Base-by-base conservation (phyloP, 2,329 filamentous ascomycete species). In the Xylaria sp. region DNA sequence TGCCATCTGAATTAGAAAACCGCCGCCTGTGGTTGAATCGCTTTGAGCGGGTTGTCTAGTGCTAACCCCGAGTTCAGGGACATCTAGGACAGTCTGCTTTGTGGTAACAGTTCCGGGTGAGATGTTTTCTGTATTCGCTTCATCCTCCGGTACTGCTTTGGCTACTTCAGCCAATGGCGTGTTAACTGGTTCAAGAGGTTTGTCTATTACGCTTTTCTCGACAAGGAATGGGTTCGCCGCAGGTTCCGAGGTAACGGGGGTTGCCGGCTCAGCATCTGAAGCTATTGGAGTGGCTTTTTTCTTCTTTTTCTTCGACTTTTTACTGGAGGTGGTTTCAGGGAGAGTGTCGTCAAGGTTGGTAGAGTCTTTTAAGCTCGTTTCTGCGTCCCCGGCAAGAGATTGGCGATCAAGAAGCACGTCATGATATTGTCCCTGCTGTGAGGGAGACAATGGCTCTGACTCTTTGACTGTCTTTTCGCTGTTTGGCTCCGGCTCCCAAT, bases 51-150 rank as follows among this genome's bases (percentile, higher is more conserved):
- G 45, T 45, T 64, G 61, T 47, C 3, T 17, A 24, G 27, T 56
- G 48, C 50, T 58, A 45, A 47, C 42, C 36, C 73, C 67, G 4
- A 62, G 32, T 19, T 68, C 65, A 34, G 57, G 42, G 11, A 48
- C 36, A 17, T 63, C 39, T 21, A 62, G 47, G 53, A 59, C 48
- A 24, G 67, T 81, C 71, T 84, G 86, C 73, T 83, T 81, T 65
- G 50, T 60, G 64, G 69, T 56, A 17, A 68, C 7, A 21, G 55
- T 36, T 50, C 77, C 72, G 14, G 69, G n/a, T 45, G 53, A 54
- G 14, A 65, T 24, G 11, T 69, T 51, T 47, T 64, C 64, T 14
- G 32, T 27, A 7, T 42, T 48, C 6, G 63, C 66, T 62, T 36
- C 61, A 9, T 64, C 53, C 32, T 48, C 61, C n/a, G 27, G 34